Conservation (phyloP, 2,329 filamentous ascomycete genomes). For the Penicillium italicum region DNA sequence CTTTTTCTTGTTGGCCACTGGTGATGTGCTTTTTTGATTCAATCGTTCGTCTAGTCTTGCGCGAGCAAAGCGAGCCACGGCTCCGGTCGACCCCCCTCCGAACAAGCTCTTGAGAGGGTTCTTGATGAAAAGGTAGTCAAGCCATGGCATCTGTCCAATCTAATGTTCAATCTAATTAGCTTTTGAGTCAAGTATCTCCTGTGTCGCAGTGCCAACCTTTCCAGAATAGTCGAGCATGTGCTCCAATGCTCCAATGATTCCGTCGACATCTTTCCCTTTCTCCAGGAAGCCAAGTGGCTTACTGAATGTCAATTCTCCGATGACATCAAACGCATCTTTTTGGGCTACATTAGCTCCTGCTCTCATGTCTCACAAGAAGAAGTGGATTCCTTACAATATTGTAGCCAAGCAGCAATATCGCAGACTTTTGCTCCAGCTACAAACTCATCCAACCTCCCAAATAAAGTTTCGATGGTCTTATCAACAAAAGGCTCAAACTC, state of each 20-base stretch:
- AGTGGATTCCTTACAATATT: slow-evolving; percentile 23
- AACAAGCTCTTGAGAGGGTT: slow-evolving; percentile 27
- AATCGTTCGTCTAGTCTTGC: slow-evolving; percentile 21
- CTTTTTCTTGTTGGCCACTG: not conserved
- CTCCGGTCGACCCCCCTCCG: slow-evolving; percentile 17
- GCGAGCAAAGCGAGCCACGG: slow-evolving; percentile 24
- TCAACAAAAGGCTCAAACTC: slow-evolving; percentile 41
- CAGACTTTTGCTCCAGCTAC: slow-evolving; percentile 19
- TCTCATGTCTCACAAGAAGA: not conserved
- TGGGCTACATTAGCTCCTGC: not conserved
- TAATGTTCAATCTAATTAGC: not conserved
- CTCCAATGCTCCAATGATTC: slow-evolving; percentile 31
- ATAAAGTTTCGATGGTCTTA: slow-evolving; percentile 29
- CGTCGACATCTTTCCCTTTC: slow-evolving; percentile 30
- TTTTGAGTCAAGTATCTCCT: not conserved
- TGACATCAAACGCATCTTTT: slow-evolving; percentile 35
- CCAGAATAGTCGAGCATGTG: slow-evolving; percentile 27
- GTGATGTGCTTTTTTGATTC: not conserved
- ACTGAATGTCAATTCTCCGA: slow-evolving; percentile 37
- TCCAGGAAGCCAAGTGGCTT: slow-evolving; percentile 36
- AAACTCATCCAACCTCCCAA: slow-evolving; percentile 25
- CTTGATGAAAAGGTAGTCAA: slow-evolving; percentile 36
- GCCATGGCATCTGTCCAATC: slow-evolving; percentile 36
- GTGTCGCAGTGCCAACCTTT: slow-evolving; percentile 6
- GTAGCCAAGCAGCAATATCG: slow-evolving; percentile 33